Base-by-base conservation (phyloP, 1,139 yeast species). In the Trichomonascaceae sp. region DNA sequence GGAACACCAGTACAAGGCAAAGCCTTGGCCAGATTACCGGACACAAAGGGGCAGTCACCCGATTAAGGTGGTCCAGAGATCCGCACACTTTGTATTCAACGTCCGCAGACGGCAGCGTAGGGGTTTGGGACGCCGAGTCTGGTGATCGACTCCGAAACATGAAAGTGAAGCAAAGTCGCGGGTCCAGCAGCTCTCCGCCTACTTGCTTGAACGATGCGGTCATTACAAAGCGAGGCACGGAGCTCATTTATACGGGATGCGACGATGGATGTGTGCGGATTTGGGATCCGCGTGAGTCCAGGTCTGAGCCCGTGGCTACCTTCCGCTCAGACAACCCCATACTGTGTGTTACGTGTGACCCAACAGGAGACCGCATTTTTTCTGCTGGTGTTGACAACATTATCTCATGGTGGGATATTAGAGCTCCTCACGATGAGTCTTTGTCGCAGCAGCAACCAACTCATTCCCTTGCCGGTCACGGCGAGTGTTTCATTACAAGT, bases 331-430 rank as follows among this genome's bases (percentile, higher is more conserved):
- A 63, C 2, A 76, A 61, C 45, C 89, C 93, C 0, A 45, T 80
- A 2, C 53, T 79, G 13, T 61, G 81, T 0, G 70, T 76, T 4
- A 65, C 67, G 1, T 40, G 57, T 13, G 56, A 56, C 29, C 42
- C 48, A 3, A 51, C 52, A 23, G 75, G 69, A 1, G 47, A 57
- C 8, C 56, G 56, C 5, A 44, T 78, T 3, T 80, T 64, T 43
- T 60, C 71, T 3, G 62, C 76, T 0, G 93, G 93, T 0, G 69
- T 81, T 3, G 89, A 80, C 39, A 77, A 84, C 1, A 55, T 62
- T 0, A 64, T 81, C 0, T 52, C 58, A 32, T 76, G 74, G 1
- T 74, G 65, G 56, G 89, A 79, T 45, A 37, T 68, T 11, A 40
- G 57, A 2, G 39, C 42, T 54, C 56, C 22, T n/a, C n/a, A n/a